These are phyloP conservation scores for Elongisporangium prolatum DNA, from an alignment of 352 stramenopile genomes.

Conservation along the genomic window DNA sequence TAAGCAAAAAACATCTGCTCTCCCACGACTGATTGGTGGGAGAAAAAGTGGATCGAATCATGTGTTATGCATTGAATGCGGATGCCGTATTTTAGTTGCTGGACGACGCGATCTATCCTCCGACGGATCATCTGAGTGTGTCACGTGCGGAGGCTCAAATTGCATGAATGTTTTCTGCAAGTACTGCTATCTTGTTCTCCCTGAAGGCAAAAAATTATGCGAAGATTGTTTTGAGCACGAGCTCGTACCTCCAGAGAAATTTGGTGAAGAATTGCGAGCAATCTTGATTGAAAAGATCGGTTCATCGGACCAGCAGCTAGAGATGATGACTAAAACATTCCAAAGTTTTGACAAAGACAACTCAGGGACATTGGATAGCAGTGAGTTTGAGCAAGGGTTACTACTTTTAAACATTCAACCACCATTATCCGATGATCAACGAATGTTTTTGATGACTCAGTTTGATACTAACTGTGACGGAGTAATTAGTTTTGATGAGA, in stretches of 20 bases:
- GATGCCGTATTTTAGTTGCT: conserved; percentile 23
- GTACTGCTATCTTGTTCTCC: conserved; percentile 40
- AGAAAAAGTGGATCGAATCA: conserved; percentile 55
- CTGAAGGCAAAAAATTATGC: conserved; percentile 47
- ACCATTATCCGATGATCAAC: conserved; percentile 39
- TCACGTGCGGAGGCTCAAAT: conserved; percentile 41
- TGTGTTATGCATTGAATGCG: conserved; percentile 58
- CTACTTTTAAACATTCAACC: conserved; percentile 44
- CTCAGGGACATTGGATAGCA: conserved; percentile 46
- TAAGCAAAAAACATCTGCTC: conserved; percentile 30
- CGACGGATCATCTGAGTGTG: conserved; percentile 3
- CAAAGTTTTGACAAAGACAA: conserved; percentile 48
- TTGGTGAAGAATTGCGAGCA: conserved; percentile 57
- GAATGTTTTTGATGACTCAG: conserved; percentile 40
- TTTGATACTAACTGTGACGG: conserved; percentile 71
- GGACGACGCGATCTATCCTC: conserved; percentile 16
- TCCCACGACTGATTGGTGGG: conserved; percentile 74
- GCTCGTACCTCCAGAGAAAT: conserved; percentile 27
- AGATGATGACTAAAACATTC: conserved; percentile 46
- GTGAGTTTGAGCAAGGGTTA: conserved; percentile 61
- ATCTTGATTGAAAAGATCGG: conserved; percentile 68
- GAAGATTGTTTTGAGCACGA: conserved; percentile 79
- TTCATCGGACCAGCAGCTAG: conserved; percentile 22
- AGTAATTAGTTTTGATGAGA: conserved; percentile 61
- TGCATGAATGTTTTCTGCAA: conserved; percentile 64